phyloP scores from a whole-genome alignment of 2,329 filamentous ascomycete genomes.

The Sporothrix inflata region DNA sequence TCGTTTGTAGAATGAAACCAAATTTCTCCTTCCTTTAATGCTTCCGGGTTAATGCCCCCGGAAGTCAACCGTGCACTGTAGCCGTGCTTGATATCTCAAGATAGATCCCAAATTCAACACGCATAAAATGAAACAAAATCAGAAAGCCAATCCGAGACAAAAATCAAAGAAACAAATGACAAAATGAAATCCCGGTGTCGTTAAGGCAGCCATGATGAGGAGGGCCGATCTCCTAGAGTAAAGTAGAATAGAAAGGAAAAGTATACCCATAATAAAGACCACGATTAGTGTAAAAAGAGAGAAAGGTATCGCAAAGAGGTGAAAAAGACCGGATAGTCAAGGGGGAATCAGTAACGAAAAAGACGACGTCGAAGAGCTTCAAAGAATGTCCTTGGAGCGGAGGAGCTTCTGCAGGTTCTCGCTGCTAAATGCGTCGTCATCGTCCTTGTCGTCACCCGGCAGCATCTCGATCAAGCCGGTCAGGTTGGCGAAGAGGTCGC shows the following conservation, averaged over 20 bases:
- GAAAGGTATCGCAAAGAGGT: background rate
- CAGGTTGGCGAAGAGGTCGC: conserved; percentile 87
- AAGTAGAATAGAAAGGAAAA: background rate
- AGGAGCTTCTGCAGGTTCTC: conserved; percentile 58
- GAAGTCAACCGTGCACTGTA: background rate
- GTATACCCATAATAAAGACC: background rate
- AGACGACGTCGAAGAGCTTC: conserved; percentile 30
- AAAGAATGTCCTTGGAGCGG: conserved; percentile 57
- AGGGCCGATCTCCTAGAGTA: conserved; percentile 14
- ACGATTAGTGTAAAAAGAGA: background rate
- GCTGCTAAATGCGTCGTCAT: conserved; percentile 62
- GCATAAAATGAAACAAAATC: background rate
- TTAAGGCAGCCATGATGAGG: conserved; percentile 14
- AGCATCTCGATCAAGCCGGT: conserved; percentile 87
- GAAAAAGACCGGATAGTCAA: background rate
- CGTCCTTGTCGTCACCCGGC: conserved; percentile 64
- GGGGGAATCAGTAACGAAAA: conserved; percentile 1
- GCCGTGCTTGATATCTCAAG: background rate
- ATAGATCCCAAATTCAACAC: background rate
- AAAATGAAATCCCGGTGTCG: conserved; percentile 6
- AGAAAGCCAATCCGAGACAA: background rate
- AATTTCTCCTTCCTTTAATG: too few relatives aligned
- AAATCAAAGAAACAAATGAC: background rate
- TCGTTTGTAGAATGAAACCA: too few relatives aligned
- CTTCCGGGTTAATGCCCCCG: background rate